A percentile compares a stretch with the other conserved stretches of the same genome.
Evolutionary conservation across 1,284 basidiomycete genomes (phyloP).

Genomic region (Taiwanofungus camphoratus): DNA sequence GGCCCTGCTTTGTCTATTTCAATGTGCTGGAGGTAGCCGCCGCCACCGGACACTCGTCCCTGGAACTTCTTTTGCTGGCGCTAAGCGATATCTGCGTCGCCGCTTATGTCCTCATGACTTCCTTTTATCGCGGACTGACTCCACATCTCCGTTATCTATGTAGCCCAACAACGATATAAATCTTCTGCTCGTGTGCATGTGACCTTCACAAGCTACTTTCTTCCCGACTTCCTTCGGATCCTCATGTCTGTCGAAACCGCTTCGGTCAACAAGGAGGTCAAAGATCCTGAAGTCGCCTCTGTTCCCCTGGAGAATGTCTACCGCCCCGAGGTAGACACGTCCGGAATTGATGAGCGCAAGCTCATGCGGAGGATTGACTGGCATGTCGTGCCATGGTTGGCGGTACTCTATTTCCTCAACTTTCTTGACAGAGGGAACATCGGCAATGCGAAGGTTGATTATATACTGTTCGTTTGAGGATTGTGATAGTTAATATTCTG

Average conservation of each 20-base stretch:
- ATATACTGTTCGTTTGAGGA: background rate
- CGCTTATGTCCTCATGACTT: background rate
- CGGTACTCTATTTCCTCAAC: conserved; percentile 71
- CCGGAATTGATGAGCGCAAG: conserved; percentile 52
- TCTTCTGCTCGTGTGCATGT: background rate
- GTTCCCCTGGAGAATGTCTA: conserved; percentile 29
- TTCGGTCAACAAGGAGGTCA: conserved; percentile 11
- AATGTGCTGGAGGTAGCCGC: too few relatives aligned
- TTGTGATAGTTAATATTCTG: background rate
- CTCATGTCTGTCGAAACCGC: conserved; percentile 14
- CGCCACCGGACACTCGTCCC: too few relatives aligned
- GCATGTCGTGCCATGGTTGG: conserved; percentile 61
- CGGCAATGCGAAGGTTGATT: conserved; percentile 66
- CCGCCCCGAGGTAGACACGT: conserved; percentile 47
- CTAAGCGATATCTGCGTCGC: background rate
- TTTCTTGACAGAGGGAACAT: conserved; percentile 78
- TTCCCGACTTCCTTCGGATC: background rate
- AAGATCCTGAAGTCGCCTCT: conserved; percentile 15
- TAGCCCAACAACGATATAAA: background rate
- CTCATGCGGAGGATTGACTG: conserved; percentile 62
- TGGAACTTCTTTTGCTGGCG: too few relatives aligned
- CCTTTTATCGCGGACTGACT: background rate
- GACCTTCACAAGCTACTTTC: background rate
- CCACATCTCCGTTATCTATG: background rate
- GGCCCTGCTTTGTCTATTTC: too few relatives aligned